Evolutionary conservation across 768 basidiomycete genomes (phyloP), one percentile per base, ranked within the genome.

Genomic region (Boletales sp.): DNA sequence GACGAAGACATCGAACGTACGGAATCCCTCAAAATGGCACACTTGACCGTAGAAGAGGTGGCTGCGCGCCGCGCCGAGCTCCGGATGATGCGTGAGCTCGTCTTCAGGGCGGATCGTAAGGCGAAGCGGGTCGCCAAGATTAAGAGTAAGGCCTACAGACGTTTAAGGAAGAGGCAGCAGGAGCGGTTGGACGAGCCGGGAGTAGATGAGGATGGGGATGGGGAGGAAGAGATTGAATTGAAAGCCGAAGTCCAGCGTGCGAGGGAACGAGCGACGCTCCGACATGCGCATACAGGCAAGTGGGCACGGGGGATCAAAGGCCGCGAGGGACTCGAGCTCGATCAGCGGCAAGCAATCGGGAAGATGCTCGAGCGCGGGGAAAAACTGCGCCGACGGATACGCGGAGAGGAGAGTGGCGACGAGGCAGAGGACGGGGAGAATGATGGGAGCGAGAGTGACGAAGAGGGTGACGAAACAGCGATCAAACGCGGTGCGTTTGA

Each of bases 111-210:
- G 0, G 95, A 97, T 58, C 74, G 81, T 33, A 94, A 95, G 66
- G 90, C 93, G 15, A 88, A 88, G 62, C 82, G 94, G 15, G 76
- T 95, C 15, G 82, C 86, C 18, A 97, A 94, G 72, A 99, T 99
- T 71, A 98, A 98, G 74, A 91, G 87, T 66, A 95, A 93, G 71
- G 83, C 90, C 2, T 98, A 93, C 65, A 78, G 94, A 28, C 86
- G 87, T 56, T 75, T 97, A 41, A 84, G 84, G 61, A 79, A 90
- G 65, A 93, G 88, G 63, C 81, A 87, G 61, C 78, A 79, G 41
- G 87, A 84, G 50, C 82, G 81, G 54, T 69, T 85, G 14, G 72
- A 73, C 67, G 64, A 65, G 59, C 66, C 69, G 39, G 70, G 73
- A 54, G 82, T 74, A 43, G 76, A 64, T 7, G 25, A 2, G 5